Percentiles rank a stretch among this genome's conserved stretches.
These are phyloP conservation scores for Pseudozyma hubeiensis DNA, from an alignment of 1,284 basidiomycete genomes.

Conservation along the genomic window DNA sequence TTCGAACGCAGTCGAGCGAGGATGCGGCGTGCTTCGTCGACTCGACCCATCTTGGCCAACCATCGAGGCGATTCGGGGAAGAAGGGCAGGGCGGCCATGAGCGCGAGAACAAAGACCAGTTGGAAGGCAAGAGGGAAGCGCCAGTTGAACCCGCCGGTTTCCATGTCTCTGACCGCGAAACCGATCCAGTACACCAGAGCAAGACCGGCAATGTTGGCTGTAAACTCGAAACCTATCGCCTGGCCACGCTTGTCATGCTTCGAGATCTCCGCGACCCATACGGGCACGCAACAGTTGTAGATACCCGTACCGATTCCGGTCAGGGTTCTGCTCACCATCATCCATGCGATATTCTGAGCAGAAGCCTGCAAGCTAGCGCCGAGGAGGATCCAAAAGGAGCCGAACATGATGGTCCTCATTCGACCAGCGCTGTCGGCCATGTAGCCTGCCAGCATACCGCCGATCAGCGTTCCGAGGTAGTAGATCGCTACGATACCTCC, in stretches of 20 bases:
- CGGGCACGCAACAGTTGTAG: conserved; percentile 21
- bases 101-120: conserved; percentile 28
- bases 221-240: conserved; percentile 30
- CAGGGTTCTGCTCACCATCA: conserved; percentile 16
- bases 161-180: conserved; percentile 17
- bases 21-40: conserved; percentile 32
- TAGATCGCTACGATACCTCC: conserved; percentile 30
- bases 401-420: conserved; percentile 33
- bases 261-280: conserved; percentile 22
- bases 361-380: conserved; percentile 23
- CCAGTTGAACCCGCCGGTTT: conserved; percentile 32
- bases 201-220: conserved; percentile 23
- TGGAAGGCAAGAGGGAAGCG: conserved; percentile 33
- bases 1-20: conserved; percentile 19
- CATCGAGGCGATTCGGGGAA: conserved; percentile 36
- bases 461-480: conserved; percentile 27
- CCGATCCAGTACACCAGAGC: conserved; percentile 34
- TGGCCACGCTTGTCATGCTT: conserved; percentile 27
- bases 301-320: conserved; percentile 19
- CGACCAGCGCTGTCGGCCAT: conserved; percentile 31
- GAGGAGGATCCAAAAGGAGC: conserved; percentile 30
- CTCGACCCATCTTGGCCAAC: conserved; percentile 37
- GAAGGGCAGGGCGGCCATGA: conserved; percentile 20
- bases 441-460: conserved; percentile 26
- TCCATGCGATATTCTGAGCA: conserved; percentile 31